Conservation (phyloP, 495 filamentous ascomycete species). For the Lepraria neglecta region DNA sequence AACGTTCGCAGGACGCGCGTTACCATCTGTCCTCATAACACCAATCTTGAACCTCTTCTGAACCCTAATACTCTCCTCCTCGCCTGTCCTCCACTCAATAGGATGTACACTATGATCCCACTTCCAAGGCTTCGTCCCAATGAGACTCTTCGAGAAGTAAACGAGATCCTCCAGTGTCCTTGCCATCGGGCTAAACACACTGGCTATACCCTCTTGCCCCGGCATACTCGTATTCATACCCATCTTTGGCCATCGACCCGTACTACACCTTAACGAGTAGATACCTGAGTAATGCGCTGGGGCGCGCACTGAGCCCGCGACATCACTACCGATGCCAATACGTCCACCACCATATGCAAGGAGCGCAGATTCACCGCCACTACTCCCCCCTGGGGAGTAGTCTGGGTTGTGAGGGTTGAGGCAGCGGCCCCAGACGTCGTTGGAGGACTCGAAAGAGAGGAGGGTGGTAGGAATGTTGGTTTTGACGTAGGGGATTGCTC, state of each 20-base stretch:
- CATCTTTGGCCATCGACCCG: constrained; percentile 85
- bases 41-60: constrained; percentile 65
- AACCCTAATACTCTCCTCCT: constrained; percentile 51
- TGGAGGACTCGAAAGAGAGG: constrained; percentile 85
- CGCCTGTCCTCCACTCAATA: constrained; percentile 64
- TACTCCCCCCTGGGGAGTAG: constrained; percentile 89
- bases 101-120: constrained; percentile 86
- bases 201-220: constrained; percentile 85
- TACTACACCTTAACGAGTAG: constrained; percentile 85
- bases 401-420: constrained; percentile 74
- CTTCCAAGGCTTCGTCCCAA: constrained; percentile 84
- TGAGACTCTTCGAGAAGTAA: constrained; percentile 67
- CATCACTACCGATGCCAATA: constrained; percentile 93
- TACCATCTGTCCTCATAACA: constrained; percentile 70
- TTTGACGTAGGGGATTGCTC: constrained; percentile 88
- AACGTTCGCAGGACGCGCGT: constrained; percentile 8
- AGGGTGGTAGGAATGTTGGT: constrained; percentile 91
- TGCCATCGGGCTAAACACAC: constrained; percentile 90
- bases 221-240: constrained; percentile 87
- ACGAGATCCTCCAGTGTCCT: constrained; percentile 76
- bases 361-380: constrained; percentile 81
- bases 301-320: constrained; percentile 82
- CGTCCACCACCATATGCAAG: constrained; percentile 77
- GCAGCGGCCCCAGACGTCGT: constrained; percentile 80
- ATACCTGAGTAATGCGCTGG: constrained; percentile 90